Evolutionary conservation across 2,329 filamentous ascomycete genomes (phyloP).

Genomic region (Colletotrichum euphorbiae): DNA sequence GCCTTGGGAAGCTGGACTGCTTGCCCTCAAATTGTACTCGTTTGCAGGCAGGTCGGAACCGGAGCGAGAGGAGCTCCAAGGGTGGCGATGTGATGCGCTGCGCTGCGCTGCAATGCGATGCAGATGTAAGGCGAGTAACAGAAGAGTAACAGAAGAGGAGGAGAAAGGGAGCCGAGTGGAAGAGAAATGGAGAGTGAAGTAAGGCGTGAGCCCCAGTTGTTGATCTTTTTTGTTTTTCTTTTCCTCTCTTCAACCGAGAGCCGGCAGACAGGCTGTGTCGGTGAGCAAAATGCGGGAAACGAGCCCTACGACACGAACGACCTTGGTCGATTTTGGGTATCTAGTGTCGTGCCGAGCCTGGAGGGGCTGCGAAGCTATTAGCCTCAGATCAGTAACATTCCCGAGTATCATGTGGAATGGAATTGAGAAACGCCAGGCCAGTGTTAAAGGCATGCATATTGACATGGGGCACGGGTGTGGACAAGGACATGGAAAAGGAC

Average conservation of each 20-base stretch:
- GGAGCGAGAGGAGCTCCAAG: constrained; percentile 3
- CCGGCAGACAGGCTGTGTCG: constrained; percentile 24
- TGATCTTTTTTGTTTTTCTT: background rate
- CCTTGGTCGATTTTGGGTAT: constrained; percentile 10
- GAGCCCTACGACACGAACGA: constrained; percentile 7
- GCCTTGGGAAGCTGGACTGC: constrained; percentile 4
- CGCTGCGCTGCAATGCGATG: constrained; percentile 20
- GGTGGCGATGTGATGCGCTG: constrained; percentile 26
- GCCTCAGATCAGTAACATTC: constrained; percentile 36
- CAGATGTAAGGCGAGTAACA: constrained; percentile 3
- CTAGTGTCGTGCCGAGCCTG: constrained; percentile 4
- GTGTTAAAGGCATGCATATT: background rate
- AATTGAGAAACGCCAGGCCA: constrained; percentile 14
- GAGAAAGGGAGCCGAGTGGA: constrained; percentile 9
- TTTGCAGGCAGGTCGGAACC: background rate
- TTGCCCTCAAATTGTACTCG: background rate
- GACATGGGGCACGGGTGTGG: constrained; percentile 7
- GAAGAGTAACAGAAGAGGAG: constrained; percentile 4
- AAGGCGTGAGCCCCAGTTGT: background rate
- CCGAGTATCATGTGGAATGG: constrained; percentile 32
- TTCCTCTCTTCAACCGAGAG: constrained; percentile 7
- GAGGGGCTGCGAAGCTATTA: constrained; percentile 24
- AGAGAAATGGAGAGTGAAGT: constrained; percentile 4
- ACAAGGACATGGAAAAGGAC: background rate
- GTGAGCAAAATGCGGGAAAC: constrained; percentile 23